These are phyloP conservation scores for Penicillium ucsense DNA, from an alignment of 495 filamentous ascomycete genomes.

Conservation along the genomic window DNA sequence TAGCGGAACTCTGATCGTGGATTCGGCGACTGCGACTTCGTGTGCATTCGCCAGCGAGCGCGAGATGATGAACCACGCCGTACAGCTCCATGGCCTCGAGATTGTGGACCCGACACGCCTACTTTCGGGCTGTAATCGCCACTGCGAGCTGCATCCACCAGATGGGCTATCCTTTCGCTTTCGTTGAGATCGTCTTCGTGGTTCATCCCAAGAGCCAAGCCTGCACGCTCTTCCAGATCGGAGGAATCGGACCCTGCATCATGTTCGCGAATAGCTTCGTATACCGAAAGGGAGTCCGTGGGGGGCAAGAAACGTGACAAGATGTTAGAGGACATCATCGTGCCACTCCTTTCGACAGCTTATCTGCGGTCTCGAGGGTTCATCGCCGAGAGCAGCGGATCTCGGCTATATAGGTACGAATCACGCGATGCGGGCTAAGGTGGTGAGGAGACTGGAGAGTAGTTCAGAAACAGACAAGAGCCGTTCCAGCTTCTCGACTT, in stretches of 20 bases:
- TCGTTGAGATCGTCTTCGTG: slow-evolving; percentile 56
- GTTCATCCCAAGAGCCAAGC: slow-evolving; percentile 59
- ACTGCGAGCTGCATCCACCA: slow-evolving; percentile 54
- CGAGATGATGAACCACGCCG: slow-evolving; percentile 9
- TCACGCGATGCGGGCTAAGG: too few relatives aligned
- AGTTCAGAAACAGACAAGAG: not conserved
- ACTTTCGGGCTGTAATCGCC: slow-evolving; percentile 49
- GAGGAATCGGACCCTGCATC: slow-evolving; percentile 48
- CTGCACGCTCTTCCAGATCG: slow-evolving; percentile 59
- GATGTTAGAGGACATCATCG: slow-evolving; percentile 68
- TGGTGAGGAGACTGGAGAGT: not conserved
- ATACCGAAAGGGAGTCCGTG: slow-evolving; percentile 55
- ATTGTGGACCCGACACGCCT: slow-evolving; percentile 20
- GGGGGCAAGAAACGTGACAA: slow-evolving; percentile 65
- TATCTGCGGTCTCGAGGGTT: slow-evolving; percentile 1
- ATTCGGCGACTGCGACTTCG: slow-evolving; percentile 25
- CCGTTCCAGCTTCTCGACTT: not conserved
- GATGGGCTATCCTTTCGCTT: slow-evolving; percentile 58
- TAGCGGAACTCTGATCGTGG: slow-evolving; percentile 18
- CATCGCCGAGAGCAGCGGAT: slow-evolving; percentile 9
- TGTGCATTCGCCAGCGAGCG: slow-evolving; percentile 21
- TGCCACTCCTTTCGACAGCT: slow-evolving; percentile 8
- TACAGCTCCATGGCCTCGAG: slow-evolving; percentile 6
- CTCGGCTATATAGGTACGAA: not conserved
- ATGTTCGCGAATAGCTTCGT: slow-evolving; percentile 56